Evolutionary conservation across 169 alveolate species (phyloP).

Genomic region (Fabrea salina): DNA sequence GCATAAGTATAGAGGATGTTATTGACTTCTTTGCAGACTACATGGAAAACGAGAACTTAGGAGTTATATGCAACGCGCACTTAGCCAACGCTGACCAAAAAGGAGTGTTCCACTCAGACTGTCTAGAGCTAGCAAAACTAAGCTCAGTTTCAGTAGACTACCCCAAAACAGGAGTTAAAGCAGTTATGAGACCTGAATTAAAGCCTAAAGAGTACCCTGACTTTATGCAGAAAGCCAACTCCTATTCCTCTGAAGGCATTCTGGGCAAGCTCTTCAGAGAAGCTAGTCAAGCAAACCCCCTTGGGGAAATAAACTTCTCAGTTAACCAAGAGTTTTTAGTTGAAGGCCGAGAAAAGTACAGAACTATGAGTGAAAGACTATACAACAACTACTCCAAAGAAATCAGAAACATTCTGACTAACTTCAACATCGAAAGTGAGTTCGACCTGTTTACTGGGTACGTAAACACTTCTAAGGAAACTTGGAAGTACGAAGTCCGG

Average conservation of each 20-base stretch:
- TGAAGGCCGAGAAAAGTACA: not conserved
- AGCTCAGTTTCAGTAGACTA: slow-evolving; percentile 72
- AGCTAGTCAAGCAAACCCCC: no score
- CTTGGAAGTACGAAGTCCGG: not conserved
- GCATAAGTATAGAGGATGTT: slow-evolving; percentile 2
- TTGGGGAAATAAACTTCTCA: not conserved
- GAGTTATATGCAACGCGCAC: slow-evolving; percentile 41
- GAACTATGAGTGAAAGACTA: not conserved
- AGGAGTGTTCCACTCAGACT: slow-evolving; percentile 38
- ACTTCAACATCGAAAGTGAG: not conserved
- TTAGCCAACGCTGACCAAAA: slow-evolving; percentile 48
- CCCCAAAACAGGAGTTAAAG: slow-evolving; percentile 59
- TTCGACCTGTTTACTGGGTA: not conserved
- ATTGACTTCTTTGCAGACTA: slow-evolving; percentile 33
- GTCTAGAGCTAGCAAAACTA: slow-evolving; percentile 53
- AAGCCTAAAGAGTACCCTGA: slow-evolving; percentile 44
- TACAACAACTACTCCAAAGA: not conserved
- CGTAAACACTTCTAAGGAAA: not conserved
- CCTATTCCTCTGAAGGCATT: slow-evolving; percentile 47
- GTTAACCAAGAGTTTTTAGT: not conserved
- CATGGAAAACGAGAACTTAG: slow-evolving; percentile 39
- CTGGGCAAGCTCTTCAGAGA: slow-evolving; percentile 60
- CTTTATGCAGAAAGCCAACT: slow-evolving; percentile 34
- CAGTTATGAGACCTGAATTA: slow-evolving; percentile 9
- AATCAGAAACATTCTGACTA: not conserved